Conservation (phyloP, 257 asterid genomes). For the Scutellaria barbata region DNA sequence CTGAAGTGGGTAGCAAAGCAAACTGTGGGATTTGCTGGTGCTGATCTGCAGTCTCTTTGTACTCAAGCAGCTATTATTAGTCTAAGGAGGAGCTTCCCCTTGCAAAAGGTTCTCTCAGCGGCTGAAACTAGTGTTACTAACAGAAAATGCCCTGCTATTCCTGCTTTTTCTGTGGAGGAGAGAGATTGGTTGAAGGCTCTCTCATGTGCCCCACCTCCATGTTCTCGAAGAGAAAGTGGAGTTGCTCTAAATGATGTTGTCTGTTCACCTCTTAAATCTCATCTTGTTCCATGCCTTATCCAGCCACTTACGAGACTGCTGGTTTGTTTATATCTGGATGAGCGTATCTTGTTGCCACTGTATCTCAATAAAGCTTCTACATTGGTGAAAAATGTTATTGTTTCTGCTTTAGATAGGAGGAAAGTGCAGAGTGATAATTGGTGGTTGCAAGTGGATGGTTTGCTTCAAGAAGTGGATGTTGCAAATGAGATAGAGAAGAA, state of each 20-base stretch:
- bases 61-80: conserved; percentile 92
- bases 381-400: conserved; percentile 59
- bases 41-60: conserved; percentile 98
- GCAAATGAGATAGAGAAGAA: conserved; percentile 64
- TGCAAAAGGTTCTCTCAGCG: conserved; percentile 74
- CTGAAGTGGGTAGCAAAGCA: conserved; percentile 79
- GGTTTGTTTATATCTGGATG: conserved; percentile 70
- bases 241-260: conserved; percentile 74
- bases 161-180: conserved; percentile 81
- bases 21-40: conserved; percentile 99
- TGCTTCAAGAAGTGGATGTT: conserved; percentile 71
- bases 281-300: conserved; percentile 79
- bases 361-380: conserved; percentile 67
- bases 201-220: conserved; percentile 84
- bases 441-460: conserved; percentile 71
- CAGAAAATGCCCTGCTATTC: conserved; percentile 58
- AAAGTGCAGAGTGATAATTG: conserved; percentile 57
- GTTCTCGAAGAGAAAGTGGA: conserved; percentile 95
- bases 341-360: conserved; percentile 79
- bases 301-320: conserved; percentile 70
- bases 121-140: conserved; percentile 54
- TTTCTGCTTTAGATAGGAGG: conserved; percentile 62
- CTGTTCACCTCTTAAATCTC: conserved; percentile 70
- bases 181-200: conserved; percentile 96
- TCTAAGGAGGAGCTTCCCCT: conserved; percentile 82